Percentiles rank a stretch among this genome's conserved stretches.
These are phyloP conservation scores for Saccharomycopsis fodiens DNA, from an alignment of 805 yeast genomes.

Conservation along the genomic window DNA sequence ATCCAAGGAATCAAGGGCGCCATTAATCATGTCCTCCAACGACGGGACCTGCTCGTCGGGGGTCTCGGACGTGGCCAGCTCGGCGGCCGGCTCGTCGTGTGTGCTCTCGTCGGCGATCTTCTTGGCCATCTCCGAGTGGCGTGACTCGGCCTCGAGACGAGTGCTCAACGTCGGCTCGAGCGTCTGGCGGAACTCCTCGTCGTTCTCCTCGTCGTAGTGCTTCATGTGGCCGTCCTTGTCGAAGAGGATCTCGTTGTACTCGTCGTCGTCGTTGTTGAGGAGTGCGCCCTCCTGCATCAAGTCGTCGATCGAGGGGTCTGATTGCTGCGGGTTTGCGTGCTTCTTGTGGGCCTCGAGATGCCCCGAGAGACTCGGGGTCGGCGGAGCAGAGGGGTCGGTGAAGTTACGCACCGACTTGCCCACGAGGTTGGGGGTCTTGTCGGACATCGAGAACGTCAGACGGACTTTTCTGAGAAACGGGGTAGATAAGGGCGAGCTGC, in stretches of 20 bases:
- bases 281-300: constrained; percentile 30
- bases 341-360: background rate
- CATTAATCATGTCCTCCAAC: constrained; percentile 19
- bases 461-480: constrained; percentile 11
- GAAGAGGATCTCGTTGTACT: constrained; percentile 14
- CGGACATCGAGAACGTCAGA: constrained; percentile 7
- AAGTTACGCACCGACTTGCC: constrained; percentile 19
- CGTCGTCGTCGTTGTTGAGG: constrained; percentile 28
- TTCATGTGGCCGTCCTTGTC: constrained; percentile 25
- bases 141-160: constrained; percentile 5
- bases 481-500: constrained; percentile 2
- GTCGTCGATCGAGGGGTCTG: constrained; percentile 27
- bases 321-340: background rate
- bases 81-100: background rate
- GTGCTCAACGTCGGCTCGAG: constrained; percentile 20
- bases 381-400: constrained; percentile 9
- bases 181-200: constrained; percentile 6
- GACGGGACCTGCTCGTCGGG: constrained; percentile 10
- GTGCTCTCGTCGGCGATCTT: background rate
- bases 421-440: constrained; percentile 6
- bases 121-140: background rate
- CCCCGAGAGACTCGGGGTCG: background rate
- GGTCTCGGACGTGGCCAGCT: background rate
- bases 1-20: constrained; percentile 14
- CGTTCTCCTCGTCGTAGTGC: constrained; percentile 14